Evolutionary conservation across 164 flowering plant genomes (phyloP).

Genomic region (Paratinospora sagittata): DNA sequence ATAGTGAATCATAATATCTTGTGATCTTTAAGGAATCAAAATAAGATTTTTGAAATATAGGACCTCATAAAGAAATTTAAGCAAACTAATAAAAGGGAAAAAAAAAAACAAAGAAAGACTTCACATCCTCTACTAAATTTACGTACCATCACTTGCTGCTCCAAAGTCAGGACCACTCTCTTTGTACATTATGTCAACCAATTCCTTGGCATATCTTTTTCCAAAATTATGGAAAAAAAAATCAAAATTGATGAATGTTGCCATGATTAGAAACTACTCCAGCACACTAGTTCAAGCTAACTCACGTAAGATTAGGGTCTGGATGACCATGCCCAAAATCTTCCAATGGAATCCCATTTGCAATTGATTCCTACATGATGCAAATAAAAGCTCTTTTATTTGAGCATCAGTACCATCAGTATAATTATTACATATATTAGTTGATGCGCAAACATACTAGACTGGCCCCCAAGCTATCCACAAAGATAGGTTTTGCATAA

Average conservation of each 20-base stretch:
- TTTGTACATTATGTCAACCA: constrained; percentile 76
- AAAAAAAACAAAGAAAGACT: neutral
- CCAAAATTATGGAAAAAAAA: constrained; percentile 5
- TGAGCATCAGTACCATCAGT: constrained; percentile 4
- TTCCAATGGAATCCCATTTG: constrained; percentile 87
- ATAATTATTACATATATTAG: neutral
- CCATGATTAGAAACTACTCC: neutral
- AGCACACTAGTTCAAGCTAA: neutral
- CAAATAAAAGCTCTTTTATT: constrained; percentile 19
- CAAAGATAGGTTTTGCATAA: constrained; percentile 96
- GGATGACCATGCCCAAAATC: constrained; percentile 99
- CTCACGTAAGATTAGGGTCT: constrained; percentile 99
- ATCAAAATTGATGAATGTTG: neutral
- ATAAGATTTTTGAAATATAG: too few species aligned
- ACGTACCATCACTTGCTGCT: constrained; percentile 97
- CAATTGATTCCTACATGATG: constrained; percentile 67
- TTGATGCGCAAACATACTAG: constrained; percentile 41
- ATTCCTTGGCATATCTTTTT: constrained; percentile 87
- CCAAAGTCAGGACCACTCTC: constrained; percentile 91
- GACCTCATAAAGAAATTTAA: neutral
- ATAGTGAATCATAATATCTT: too few species aligned
- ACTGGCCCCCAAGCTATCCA: constrained; percentile 75
- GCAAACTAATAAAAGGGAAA: neutral
- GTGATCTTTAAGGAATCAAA: too few species aligned
- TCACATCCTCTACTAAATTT: neutral